Evolutionary conservation across 129 eudicot species (phyloP).

Genomic region (Flaveria linearis): DNA sequence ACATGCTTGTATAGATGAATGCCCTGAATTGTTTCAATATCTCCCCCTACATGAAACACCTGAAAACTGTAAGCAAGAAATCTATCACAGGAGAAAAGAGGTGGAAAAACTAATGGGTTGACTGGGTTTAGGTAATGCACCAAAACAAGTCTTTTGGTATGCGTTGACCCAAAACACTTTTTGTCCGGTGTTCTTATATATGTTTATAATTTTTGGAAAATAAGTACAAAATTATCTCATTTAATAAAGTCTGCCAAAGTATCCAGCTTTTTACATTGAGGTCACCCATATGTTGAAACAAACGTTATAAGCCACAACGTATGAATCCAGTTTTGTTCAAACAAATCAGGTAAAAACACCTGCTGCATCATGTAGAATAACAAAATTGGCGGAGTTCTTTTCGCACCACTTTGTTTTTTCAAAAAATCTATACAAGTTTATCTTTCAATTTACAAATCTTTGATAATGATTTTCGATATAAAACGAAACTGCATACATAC

Average conservation of each 20-base stretch:
- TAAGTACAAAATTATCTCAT: neutral
- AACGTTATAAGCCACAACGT: neutral
- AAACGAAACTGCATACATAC: neutral
- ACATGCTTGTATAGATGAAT: conserved; percentile 69
- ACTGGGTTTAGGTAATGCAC: neutral
- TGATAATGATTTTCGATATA: neutral
- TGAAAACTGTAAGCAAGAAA: neutral
- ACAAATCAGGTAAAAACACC: too few relatives aligned
- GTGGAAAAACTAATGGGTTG: too few relatives aligned
- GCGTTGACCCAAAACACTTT: neutral
- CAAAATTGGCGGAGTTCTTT: neutral
- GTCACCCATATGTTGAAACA: neutral
- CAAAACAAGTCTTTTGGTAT: neutral
- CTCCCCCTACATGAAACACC: conserved; percentile 67
- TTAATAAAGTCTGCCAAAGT: neutral
- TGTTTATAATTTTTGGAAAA: neutral
- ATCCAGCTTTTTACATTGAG: neutral
- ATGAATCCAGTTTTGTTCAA: neutral
- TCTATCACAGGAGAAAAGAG: conserved; percentile 7
- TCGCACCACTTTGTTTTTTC: neutral
- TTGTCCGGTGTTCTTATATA: neutral
- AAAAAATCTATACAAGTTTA: neutral
- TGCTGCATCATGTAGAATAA: neutral
- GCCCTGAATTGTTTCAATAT: conserved; percentile 83
- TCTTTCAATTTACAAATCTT: neutral